phyloP scores from a whole-genome alignment of 2,329 filamentous ascomycete species.

The Colletotrichum liriopes region DNA sequence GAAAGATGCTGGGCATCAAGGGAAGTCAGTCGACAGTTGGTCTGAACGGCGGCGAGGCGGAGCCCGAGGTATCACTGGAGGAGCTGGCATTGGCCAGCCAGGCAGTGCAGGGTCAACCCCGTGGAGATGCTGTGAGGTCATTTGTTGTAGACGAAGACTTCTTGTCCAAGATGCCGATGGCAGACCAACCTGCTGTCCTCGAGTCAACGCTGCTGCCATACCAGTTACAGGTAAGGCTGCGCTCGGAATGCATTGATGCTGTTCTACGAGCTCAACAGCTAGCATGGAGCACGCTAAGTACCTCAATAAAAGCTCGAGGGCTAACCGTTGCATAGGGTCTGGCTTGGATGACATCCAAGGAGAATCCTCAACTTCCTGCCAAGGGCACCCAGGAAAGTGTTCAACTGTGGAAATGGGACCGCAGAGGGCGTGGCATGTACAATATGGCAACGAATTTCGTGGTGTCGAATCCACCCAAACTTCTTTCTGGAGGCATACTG shows the following conservation, averaged over 20 bases:
- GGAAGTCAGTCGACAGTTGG: conserved; percentile 58
- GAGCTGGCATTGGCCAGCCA: conserved; percentile 78
- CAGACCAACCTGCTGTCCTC: conserved; percentile 76
- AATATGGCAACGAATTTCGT: conserved; percentile 83
- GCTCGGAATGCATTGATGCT: not conserved
- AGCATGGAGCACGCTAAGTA: not conserved
- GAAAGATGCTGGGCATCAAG: conserved; percentile 59
- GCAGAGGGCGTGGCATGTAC: conserved; percentile 62
- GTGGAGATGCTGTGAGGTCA: conserved; percentile 76
- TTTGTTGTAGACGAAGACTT: conserved; percentile 81
- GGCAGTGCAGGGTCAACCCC: conserved; percentile 76
- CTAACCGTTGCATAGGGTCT: conserved; percentile 71
- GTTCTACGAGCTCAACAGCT: not conserved
- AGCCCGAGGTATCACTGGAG: conserved; percentile 67
- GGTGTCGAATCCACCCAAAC: conserved; percentile 68
- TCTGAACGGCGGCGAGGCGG: conserved; percentile 48
- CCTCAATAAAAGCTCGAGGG: not conserved
- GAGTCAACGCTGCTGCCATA: conserved; percentile 82
- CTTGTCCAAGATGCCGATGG: conserved; percentile 80
- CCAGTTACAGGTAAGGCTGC: conserved; percentile 71
- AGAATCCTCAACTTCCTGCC: conserved; percentile 77
- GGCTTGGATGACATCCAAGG: conserved; percentile 85
- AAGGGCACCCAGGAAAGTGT: conserved; percentile 72
- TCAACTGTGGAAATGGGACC: conserved; percentile 82
- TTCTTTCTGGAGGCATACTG: conserved; percentile 87